phyloP scores from a whole-genome alignment of 2,329 filamentous ascomycete species.

The Penicillium brasilianum region DNA sequence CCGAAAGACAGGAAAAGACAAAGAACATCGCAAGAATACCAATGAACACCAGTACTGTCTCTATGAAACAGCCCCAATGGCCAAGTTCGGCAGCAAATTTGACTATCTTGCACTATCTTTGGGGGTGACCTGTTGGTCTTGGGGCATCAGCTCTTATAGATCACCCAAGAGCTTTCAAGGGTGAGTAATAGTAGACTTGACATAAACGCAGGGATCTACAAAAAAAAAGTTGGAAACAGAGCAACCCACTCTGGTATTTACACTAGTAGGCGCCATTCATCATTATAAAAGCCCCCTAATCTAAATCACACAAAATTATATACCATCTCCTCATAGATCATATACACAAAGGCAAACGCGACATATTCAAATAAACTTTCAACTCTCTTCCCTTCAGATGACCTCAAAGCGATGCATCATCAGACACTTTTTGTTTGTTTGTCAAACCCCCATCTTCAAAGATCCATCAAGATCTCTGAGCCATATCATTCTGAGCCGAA shows the following conservation, averaged over 20 bases:
- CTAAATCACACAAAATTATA: neutral
- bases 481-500: slow-evolving; percentile 11
- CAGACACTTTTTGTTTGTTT: neutral
- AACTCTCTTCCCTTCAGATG: neutral
- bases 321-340: neutral
- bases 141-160: too few species aligned
- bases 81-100: too few species aligned
- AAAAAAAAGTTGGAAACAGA: too few species aligned
- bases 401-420: neutral
- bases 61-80: too few species aligned
- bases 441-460: neutral
- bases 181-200: neutral
- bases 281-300: neutral
- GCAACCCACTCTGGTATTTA: too few species aligned
- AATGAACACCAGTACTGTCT: too few species aligned
- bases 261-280: neutral
- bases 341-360: neutral
- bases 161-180: too few species aligned
- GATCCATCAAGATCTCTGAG: slow-evolving; percentile 15
- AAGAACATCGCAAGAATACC: too few species aligned
- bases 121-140: too few species aligned
- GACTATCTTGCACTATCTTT: too few species aligned
- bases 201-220: neutral
- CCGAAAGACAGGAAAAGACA: too few species aligned
- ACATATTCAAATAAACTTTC: neutral